Percentiles rank a stretch among this genome's conserved stretches.
Evolutionary conservation across 192 early-diverging fungal species (phyloP).

Genomic region (Gonapodya sp.): DNA sequence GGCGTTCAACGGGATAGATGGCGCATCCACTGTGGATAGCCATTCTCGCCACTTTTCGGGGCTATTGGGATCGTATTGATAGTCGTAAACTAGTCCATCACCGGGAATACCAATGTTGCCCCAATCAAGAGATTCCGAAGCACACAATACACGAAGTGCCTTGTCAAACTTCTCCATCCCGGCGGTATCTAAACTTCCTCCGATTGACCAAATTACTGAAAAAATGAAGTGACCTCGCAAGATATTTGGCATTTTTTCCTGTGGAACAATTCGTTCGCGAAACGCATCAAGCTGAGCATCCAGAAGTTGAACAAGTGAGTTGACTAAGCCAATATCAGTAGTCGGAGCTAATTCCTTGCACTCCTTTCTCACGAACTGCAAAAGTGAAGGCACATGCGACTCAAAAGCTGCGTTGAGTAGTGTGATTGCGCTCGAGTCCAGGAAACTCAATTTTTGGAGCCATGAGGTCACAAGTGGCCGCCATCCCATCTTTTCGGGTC

Average conservation of each 20-base stretch:
- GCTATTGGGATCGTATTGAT: conserved; percentile 29
- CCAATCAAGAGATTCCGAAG: conserved; percentile 13
- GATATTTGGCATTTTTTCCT: conserved; percentile 18
- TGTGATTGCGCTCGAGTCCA: conserved; percentile 26
- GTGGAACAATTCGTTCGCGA: not conserved
- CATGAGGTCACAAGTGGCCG: conserved; percentile 42
- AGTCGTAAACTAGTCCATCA: conserved; percentile 42
- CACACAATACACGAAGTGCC: conserved; percentile 22
- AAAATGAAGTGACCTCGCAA: conserved; percentile 40
- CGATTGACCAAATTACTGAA: conserved; percentile 41
- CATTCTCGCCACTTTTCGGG: conserved; percentile 35
- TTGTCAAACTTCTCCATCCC: conserved; percentile 32
- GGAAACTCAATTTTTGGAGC: conserved; percentile 29
- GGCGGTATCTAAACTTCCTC: conserved; percentile 33
- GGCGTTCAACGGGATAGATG: conserved; percentile 35
- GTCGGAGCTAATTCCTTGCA: conserved; percentile 42
- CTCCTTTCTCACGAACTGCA: conserved; percentile 34
- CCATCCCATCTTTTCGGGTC: conserved; percentile 39
- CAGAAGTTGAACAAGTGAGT: conserved; percentile 41
- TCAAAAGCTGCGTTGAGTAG: conserved; percentile 28
- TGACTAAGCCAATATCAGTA: conserved; percentile 35
- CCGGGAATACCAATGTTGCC: conserved; percentile 23
- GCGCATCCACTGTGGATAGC: conserved; percentile 33
- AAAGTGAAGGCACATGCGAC: conserved; percentile 33
- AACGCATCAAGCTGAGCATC: conserved; percentile 36